Conservation (phyloP, 2,329 filamentous ascomycete genomes). For the Fusarium euwallaceae region DNA sequence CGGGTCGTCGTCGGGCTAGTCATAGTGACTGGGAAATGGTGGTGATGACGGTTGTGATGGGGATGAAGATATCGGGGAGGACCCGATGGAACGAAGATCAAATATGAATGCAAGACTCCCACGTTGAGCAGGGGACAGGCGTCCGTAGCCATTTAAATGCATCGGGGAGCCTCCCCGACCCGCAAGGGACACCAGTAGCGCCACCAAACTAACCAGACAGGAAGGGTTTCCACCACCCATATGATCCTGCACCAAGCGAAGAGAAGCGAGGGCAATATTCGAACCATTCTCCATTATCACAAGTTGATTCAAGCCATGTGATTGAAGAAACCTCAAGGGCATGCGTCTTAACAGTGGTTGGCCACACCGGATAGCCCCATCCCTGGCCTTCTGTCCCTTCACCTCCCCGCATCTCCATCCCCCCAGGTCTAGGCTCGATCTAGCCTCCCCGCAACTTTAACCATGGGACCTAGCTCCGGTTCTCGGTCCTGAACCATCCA, state of each 20-base stretch:
- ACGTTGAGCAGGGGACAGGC: background rate
- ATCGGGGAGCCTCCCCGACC: background rate
- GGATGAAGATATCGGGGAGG: background rate
- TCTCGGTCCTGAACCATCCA: background rate
- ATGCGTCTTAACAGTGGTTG: background rate
- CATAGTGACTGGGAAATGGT: background rate
- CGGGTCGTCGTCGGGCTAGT: background rate
- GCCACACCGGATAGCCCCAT: background rate
- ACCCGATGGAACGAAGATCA: no score
- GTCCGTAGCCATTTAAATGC: background rate
- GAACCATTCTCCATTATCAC: background rate
- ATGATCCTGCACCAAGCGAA: background rate
- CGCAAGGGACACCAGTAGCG: background rate
- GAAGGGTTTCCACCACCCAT: background rate
- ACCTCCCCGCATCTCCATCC: background rate
- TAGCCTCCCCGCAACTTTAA: background rate
- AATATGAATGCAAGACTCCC: background rate
- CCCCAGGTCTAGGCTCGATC: background rate
- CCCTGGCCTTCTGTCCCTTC: background rate
- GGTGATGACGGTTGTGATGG: background rate
- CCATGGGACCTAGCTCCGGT: background rate
- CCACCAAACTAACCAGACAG: background rate
- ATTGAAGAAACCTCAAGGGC: background rate
- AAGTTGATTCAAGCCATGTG: background rate
- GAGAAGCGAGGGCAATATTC: background rate